phyloP scores from a whole-genome alignment of 768 basidiomycete species.

The Sutorius australiensis region DNA sequence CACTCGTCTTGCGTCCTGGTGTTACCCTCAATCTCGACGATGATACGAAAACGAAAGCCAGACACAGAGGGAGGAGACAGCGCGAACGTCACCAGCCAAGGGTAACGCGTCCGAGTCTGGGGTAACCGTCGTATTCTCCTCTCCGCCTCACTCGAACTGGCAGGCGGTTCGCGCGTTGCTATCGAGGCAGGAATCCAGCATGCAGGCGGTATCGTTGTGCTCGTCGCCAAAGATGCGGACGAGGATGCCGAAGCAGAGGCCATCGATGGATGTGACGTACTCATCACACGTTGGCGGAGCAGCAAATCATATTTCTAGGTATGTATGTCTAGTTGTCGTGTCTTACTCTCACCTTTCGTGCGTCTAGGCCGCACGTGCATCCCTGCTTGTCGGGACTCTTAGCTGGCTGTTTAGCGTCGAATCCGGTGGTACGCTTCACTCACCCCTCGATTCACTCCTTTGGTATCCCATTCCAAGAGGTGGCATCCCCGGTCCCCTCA shows the following conservation, averaged over 20 bases:
- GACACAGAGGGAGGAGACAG: constrained; percentile 19
- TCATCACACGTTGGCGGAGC: constrained; percentile 65
- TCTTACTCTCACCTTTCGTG: not conserved
- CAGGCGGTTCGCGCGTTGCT: constrained; percentile 43
- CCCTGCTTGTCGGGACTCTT: constrained; percentile 61
- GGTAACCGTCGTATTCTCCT: constrained; percentile 57
- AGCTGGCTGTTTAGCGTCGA: constrained; percentile 83
- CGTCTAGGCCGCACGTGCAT: constrained; percentile 49
- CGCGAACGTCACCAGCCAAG: constrained; percentile 8
- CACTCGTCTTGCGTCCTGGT: constrained; percentile 41
- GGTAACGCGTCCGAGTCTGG: constrained; percentile 52
- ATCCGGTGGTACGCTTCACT: constrained; percentile 52
- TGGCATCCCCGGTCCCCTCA: constrained; percentile 52
- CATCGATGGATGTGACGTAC: constrained; percentile 59
- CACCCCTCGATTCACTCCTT: constrained; percentile 70
- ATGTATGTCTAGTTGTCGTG: constrained; percentile 36
- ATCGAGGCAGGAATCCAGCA: constrained; percentile 58
- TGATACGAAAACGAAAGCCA: constrained; percentile 21
- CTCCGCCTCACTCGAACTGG: constrained; percentile 53
- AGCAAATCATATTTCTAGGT: constrained; percentile 73
- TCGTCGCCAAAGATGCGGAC: constrained; percentile 45
- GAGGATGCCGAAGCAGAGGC: constrained; percentile 29
- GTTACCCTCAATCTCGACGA: constrained; percentile 15
- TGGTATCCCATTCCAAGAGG: constrained; percentile 78
- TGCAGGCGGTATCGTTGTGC: constrained; percentile 56